These are phyloP conservation scores for thale cress (Arabidopsis thaliana) DNA, from an alignment of 345 rosid species.

Conservation along the genomic window TAIR10.1 NC_003075.7:13426001-13426500, in stretches of 20 bases:
- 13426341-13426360: conserved; percentile 83
- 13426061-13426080: conserved; percentile 81
- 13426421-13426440: conserved; percentile 90
- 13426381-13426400: conserved; percentile 85
- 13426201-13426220: conserved; percentile 85
- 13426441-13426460: conserved; percentile 89
- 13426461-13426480: conserved; percentile 84
- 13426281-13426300: background rate
- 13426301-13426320: conserved; percentile 19
- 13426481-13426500: conserved; percentile 66
- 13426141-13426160: conserved; percentile 81
- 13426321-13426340: conserved; percentile 6
- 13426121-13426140: conserved; percentile 78
- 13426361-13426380: conserved; percentile 81
- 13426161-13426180: conserved; percentile 90
- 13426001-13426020: conserved; percentile 73
- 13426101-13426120: conserved; percentile 85
- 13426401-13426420: conserved; percentile 84
- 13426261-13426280: background rate
- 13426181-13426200: conserved; percentile 82
- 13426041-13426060: conserved; percentile 76
- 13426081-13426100: conserved; percentile 71
- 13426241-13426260: conserved; percentile 50
- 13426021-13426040: conserved; percentile 78
- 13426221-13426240: conserved; percentile 77